A percentile compares a stretch with the other conserved stretches of the same genome.
These are phyloP conservation scores for Oryza rufipogon DNA, from an alignment of 176 grass and related monocot species.

Conservation along the genomic window DNA sequence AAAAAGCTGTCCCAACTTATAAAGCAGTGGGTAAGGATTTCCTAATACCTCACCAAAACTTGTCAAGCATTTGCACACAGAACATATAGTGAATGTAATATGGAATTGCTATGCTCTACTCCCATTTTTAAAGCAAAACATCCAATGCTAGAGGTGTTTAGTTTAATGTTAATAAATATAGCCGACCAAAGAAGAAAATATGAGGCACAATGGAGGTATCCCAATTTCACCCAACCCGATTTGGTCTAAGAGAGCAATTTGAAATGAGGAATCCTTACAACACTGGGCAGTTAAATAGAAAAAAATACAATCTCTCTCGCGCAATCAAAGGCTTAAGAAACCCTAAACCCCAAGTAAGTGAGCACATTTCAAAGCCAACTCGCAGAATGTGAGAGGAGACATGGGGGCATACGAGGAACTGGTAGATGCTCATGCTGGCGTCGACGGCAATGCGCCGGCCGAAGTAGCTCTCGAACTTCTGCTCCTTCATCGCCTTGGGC, in stretches of 20 bases:
- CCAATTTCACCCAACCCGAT: not conserved
- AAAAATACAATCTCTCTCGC: not conserved
- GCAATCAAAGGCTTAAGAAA: constrained; percentile 10
- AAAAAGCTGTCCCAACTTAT: constrained; percentile 17
- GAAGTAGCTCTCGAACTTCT: constrained; percentile 98
- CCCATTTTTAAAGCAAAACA: not conserved
- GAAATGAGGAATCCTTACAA: not conserved
- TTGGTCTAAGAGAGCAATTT: not conserved
- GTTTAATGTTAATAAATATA: not conserved
- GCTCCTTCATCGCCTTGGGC: constrained; percentile 91
- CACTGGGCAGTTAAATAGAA: not conserved
- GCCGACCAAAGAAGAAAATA: constrained; percentile 4
- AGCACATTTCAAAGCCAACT: not conserved
- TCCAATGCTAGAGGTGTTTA: not conserved
- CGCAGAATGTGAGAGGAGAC: not conserved
- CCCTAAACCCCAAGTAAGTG: constrained; percentile 32
- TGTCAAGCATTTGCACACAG: not conserved
- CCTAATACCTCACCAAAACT: not conserved
- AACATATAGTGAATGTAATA: not conserved
- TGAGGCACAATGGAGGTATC: not conserved
- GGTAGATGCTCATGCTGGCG: constrained; percentile 99
- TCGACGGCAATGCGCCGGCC: constrained; percentile 90
- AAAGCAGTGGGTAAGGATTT: not conserved
- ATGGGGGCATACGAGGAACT: constrained; percentile 67
- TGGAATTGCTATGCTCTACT: not conserved